Conservation (phyloP, 2,329 filamentous ascomycete species). For the Moelleriella libera region DNA sequence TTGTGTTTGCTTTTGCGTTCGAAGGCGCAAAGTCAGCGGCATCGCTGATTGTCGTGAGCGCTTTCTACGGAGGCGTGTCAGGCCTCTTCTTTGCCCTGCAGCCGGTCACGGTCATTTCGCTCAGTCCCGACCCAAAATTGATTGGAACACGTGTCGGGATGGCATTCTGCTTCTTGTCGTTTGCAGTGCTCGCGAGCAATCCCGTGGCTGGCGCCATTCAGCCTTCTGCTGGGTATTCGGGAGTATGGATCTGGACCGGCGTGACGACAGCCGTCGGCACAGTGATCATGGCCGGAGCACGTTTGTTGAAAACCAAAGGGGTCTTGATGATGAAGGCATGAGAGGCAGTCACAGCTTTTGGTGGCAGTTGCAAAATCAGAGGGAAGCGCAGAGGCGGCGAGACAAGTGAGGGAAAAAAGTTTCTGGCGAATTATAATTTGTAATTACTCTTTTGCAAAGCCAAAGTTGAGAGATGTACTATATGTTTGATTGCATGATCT, state of each 20-base stretch:
- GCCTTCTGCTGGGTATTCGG: neutral
- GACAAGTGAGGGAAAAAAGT: no score
- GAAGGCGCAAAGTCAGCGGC: neutral
- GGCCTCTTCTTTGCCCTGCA: constrained; percentile 54
- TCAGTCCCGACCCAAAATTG: constrained; percentile 38
- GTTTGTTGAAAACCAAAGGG: neutral
- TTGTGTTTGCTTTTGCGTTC: neutral
- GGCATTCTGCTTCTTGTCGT: constrained; percentile 42
- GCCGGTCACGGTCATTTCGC: constrained; percentile 31
- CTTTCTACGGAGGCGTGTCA: constrained; percentile 48
- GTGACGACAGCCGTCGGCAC: neutral
- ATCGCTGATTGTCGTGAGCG: constrained; percentile 1
- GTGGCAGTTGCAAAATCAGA: no score
- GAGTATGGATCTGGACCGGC: neutral
- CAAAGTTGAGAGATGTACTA: no score
- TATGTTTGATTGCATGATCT: no score
- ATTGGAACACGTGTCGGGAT: constrained; percentile 43
- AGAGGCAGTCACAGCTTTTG: no score
- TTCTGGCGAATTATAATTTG: no score
- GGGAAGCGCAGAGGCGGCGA: no score
- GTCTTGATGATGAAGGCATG: neutral
- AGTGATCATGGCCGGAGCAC: neutral
- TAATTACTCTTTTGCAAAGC: no score
- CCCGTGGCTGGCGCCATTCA: constrained; percentile 28
- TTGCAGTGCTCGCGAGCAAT: constrained; percentile 36